phyloP scores from a whole-genome alignment of 1,284 basidiomycete species.

The Trametes polyzona region DNA sequence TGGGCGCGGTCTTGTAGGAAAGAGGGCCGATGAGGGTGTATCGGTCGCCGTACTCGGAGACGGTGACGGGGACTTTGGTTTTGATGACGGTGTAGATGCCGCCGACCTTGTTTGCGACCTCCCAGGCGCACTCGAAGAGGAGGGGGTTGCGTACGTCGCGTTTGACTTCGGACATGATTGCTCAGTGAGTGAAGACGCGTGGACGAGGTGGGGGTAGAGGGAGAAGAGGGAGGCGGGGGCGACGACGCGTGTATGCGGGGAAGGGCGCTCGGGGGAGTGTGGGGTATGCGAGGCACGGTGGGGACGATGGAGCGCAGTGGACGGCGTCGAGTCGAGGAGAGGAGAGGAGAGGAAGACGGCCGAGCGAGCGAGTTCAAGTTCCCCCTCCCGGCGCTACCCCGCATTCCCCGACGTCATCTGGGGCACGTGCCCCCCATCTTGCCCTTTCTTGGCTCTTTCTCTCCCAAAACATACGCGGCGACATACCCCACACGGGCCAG shows the following conservation, averaged over 20 bases:
- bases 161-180: slow-evolving; percentile 45
- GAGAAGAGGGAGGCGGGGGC: slow-evolving; percentile 1
- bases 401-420: slow-evolving; percentile 16
- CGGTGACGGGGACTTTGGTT: slow-evolving; percentile 98
- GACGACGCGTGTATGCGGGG: slow-evolving; percentile 5
- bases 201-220: slow-evolving; percentile 2
- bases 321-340: not conserved
- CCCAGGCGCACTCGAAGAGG: slow-evolving; percentile 92
- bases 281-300: slow-evolving; percentile 1
- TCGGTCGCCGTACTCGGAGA: slow-evolving; percentile 89
- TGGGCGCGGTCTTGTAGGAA: slow-evolving; percentile 96
- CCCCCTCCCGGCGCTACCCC: slow-evolving; percentile 9
- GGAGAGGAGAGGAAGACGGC: not conserved
- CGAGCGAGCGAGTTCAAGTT: not conserved
- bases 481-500: slow-evolving; percentile 8
- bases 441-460: not conserved
- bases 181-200: not conserved
- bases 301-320: slow-evolving; percentile 8
- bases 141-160: slow-evolving; percentile 81
- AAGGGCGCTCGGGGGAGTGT: not conserved
- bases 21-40: slow-evolving; percentile 95
- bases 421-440: slow-evolving; percentile 2
- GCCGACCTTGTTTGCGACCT: slow-evolving; percentile 97
- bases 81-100: slow-evolving; percentile 99
- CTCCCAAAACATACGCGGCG: slow-evolving; percentile 4